Base-by-base conservation (phyloP, 805 yeast species). In the Yamadazyma olivae region DNA sequence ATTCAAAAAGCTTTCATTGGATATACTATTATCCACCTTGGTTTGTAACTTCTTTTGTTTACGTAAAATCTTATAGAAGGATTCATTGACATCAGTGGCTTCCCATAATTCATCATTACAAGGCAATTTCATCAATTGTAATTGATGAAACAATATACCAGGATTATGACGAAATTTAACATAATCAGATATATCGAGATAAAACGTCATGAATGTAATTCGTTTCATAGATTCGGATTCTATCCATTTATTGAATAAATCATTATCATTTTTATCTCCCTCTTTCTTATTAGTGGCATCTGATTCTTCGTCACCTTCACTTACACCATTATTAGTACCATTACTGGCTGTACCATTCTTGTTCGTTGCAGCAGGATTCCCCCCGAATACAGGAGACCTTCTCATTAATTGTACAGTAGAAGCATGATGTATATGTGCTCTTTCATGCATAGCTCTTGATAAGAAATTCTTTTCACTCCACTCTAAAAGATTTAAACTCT, bases 401-500 rank as follows among this genome's bases (percentile, higher is more conserved):
- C 95, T 64, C 33, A 87, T 60, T 28, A 87, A 60, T 56, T 87
- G 95, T 27, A 86, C 79, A 0, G 90, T 79, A 0, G 95, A 83
- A 4, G 93, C 95, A 56, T 87, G 96, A 53, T 88, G 95, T 15
- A 88, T 63, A 56, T 83, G 91, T 0, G 87, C 84, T 32, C 96
- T 60, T 59, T 87, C 96, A 54, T 87, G 96, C 48, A 84, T 57
- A 27, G 64, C 61, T 48, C 96, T 64, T 30, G 76, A 73, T 0
- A 87, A 67, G 46, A 83, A 79, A 41, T 82, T 73, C 60, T 87
- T 84, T 54, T 87, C 96, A 51, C 78, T 81, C 61, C 81, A 79
- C 51, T 87, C 95, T n/a, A 88, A 55, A 43, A 88, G 54, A 37
- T 83, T 57, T 43, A 87, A 66, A 46, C 86, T 70, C 56, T 88